Percentiles rank a stretch among this genome's conserved stretches.
Evolutionary conservation across 176 grass and related monocot genomes (phyloP).

Genomic region (Pharus latifolius): DNA sequence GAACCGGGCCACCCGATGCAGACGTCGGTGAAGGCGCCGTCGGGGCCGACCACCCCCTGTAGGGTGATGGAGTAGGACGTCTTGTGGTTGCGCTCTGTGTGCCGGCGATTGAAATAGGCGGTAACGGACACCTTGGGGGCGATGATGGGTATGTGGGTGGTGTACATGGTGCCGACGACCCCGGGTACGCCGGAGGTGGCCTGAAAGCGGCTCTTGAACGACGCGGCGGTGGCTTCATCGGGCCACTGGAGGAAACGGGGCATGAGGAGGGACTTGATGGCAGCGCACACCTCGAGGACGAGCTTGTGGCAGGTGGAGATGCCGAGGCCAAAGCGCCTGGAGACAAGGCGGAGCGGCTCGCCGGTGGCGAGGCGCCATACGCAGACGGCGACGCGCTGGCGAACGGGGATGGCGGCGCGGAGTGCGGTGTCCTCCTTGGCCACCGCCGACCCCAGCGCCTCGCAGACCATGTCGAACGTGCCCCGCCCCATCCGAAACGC

Average conservation of each 20-base stretch:
- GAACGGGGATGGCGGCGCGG: slow-evolving; percentile 45
- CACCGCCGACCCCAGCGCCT: slow-evolving; percentile 36
- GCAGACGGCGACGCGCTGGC: slow-evolving; percentile 53
- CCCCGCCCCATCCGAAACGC: slow-evolving; percentile 53
- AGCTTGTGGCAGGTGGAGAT: slow-evolving; percentile 83
- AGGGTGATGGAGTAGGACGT: slow-evolving; percentile 63
- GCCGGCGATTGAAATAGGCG: slow-evolving; percentile 50
- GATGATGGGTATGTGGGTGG: slow-evolving; percentile 65
- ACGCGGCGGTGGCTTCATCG: background rate
- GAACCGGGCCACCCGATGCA: slow-evolving; percentile 65
- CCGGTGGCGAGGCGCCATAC: slow-evolving; percentile 52
- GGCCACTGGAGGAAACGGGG: slow-evolving; percentile 58
- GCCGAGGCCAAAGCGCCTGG: slow-evolving; percentile 61
- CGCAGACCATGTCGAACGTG: slow-evolving; percentile 56
- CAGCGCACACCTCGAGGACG: slow-evolving; percentile 55
- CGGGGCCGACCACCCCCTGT: slow-evolving; percentile 52
- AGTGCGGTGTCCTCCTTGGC: slow-evolving; percentile 71
- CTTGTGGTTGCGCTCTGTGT: slow-evolving; percentile 55
- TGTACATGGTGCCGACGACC: slow-evolving; percentile 52
- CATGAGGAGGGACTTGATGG: slow-evolving; percentile 46
- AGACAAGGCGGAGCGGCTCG: slow-evolving; percentile 59
- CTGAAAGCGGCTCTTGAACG: slow-evolving; percentile 28
- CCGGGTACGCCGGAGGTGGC: slow-evolving; percentile 19
- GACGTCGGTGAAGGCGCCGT: slow-evolving; percentile 55
- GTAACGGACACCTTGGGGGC: slow-evolving; percentile 46